These are phyloP conservation scores for Sapria himalayana DNA, from an alignment of 345 rosid species.

Conservation along the genomic window DNA sequence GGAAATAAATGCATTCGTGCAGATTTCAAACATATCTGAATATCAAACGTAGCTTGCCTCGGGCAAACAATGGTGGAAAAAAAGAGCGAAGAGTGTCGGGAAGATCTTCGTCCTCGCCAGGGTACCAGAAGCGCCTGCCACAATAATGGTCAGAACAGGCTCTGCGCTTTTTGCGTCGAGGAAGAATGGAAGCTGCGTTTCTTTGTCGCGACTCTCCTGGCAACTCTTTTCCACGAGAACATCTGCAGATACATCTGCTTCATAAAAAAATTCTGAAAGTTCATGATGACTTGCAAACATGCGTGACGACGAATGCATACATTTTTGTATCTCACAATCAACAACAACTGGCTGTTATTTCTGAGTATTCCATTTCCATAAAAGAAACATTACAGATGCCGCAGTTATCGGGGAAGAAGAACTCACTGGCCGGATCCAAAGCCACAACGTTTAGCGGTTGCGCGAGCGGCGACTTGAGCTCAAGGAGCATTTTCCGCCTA, in stretches of 20 bases:
- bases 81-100: conserved; percentile 18
- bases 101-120: conserved; percentile 23
- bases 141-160: conserved; percentile 11
- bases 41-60: too few relatives aligned
- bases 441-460: conserved; percentile 6
- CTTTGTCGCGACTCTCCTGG: conserved; percentile 5
- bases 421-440: conserved; percentile 14
- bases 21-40: too few relatives aligned
- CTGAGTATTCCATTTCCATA: too few relatives aligned
- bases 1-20: too few relatives aligned
- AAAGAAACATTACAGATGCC: too few relatives aligned
- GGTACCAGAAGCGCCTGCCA: conserved; percentile 20
- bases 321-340: too few relatives aligned
- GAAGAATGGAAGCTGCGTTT: conserved; percentile 4
- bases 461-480: conserved; percentile 11
- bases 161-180: conserved; percentile 6
- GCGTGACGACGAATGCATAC: too few relatives aligned
- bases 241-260: conserved; percentile 2
- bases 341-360: too few relatives aligned
- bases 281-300: too few relatives aligned
- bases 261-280: neutral
- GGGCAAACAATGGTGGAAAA: conserved; percentile 12
- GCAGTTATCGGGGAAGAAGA: too few relatives aligned
- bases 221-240: conserved; percentile 5
- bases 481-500: conserved; percentile 5